A percentile compares a stretch with the other conserved stretches of the same genome.
phyloP scores from a whole-genome alignment of 2,329 filamentous ascomycete species.

The Hypoxylon sp. region DNA sequence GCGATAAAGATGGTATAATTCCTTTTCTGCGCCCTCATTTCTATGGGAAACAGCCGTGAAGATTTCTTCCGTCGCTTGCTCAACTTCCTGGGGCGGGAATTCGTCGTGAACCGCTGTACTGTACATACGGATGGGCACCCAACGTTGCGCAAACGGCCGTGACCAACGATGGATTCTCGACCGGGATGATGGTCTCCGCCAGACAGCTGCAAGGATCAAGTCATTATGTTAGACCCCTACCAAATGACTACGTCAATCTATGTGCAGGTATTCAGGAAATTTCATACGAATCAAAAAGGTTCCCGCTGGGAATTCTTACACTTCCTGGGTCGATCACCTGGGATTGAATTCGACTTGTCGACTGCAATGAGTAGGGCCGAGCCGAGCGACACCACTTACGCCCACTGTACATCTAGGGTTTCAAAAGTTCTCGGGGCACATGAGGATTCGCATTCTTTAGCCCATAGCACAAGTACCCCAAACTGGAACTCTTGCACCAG shows the following conservation, averaged over 20 bases:
- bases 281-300: conserved; percentile 9
- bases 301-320: background rate
- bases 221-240: conserved; percentile 39
- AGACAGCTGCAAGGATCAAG: conserved; percentile 51
- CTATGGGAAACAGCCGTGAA: conserved; percentile 15
- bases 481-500: conserved; percentile 28
- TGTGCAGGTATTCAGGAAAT: conserved; percentile 15
- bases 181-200: conserved; percentile 49
- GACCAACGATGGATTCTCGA: conserved; percentile 49
- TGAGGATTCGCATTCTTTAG: conserved; percentile 27
- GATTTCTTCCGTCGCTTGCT: conserved; percentile 12
- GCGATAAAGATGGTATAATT: conserved; percentile 5
- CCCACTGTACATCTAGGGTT: conserved; percentile 15
- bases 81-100: conserved; percentile 11
- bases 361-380: conserved; percentile 21
- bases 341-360: conserved; percentile 15
- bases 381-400: conserved; percentile 21
- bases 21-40: background rate
- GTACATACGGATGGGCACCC: conserved; percentile 41
- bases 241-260: conserved; percentile 44
- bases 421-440: conserved; percentile 31
- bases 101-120: conserved; percentile 36
- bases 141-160: conserved; percentile 49
- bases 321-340: conserved; percentile 7
- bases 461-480: conserved; percentile 34